phyloP scores from a whole-genome alignment of 257 asterid genomes.

The Parsonsia alboflavescens region DNA sequence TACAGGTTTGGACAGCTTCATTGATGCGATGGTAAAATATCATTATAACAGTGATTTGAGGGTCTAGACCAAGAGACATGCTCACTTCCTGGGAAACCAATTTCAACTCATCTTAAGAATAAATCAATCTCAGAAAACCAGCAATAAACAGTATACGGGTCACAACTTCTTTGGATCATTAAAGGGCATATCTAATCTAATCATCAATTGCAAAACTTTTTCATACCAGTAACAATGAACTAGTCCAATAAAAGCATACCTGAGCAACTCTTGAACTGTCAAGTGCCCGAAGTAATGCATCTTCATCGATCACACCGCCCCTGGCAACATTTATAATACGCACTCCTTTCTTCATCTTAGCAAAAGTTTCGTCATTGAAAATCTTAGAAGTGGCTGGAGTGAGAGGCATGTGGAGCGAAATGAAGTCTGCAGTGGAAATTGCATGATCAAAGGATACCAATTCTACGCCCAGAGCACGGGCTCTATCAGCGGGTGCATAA shows the following conservation, averaged over 20 bases:
- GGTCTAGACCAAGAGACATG: neutral
- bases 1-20: no score
- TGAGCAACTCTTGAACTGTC: conserved; percentile 86
- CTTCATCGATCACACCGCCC: conserved; percentile 97
- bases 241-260: conserved; percentile 31
- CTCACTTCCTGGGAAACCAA: neutral
- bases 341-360: conserved; percentile 88
- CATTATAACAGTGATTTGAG: neutral
- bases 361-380: conserved; percentile 76
- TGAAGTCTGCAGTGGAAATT: conserved; percentile 66
- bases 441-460: conserved; percentile 87
- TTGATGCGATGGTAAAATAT: neutral
- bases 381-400: conserved; percentile 78
- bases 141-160: neutral
- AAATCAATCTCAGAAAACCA: no score
- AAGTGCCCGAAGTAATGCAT: conserved; percentile 87
- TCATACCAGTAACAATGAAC: neutral
- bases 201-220: neutral
- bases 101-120: no score
- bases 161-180: neutral
- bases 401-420: conserved; percentile 98
- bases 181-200: no score
- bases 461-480: conserved; percentile 88
- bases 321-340: conserved; percentile 78
- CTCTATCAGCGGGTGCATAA: conserved; percentile 96